phyloP scores from a whole-genome alignment of 805 yeast genomes.

The Candida ovalis region DNA sequence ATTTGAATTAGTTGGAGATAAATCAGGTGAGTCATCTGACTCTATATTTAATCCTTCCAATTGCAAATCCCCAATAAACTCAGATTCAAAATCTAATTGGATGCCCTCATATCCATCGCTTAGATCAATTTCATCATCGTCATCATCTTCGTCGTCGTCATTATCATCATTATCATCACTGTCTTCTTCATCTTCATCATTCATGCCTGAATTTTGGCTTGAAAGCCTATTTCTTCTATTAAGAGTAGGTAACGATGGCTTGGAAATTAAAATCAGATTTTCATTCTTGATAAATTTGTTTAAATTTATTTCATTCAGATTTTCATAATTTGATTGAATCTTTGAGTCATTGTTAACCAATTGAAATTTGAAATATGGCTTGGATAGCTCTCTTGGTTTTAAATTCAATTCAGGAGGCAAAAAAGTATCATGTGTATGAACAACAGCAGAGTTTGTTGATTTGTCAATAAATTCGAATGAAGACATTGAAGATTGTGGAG shows the following conservation, averaged over 20 bases:
- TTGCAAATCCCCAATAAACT: not conserved
- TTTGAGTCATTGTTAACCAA: slow-evolving; percentile 24
- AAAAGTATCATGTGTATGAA: slow-evolving; percentile 9
- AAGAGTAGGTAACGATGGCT: slow-evolving; percentile 23
- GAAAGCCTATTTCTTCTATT: not conserved
- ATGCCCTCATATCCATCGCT: not conserved
- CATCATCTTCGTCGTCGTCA: not conserved
- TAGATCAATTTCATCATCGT: not conserved
- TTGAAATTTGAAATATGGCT: slow-evolving; percentile 23
- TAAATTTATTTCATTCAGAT: slow-evolving; percentile 15
- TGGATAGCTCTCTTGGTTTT: slow-evolving; percentile 21
- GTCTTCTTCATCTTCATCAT: not conserved
- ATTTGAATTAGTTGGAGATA: not conserved
- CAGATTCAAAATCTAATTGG: slow-evolving; percentile 1
- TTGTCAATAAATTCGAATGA: slow-evolving; percentile 21
- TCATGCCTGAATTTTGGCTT: not conserved
- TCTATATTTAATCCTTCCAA: not conserved
- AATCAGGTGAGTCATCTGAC: not conserved
- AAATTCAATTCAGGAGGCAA: slow-evolving; percentile 43
- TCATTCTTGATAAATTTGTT: slow-evolving; percentile 9
- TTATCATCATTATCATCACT: not conserved
- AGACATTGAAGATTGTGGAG: slow-evolving; percentile 28
- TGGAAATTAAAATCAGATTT: slow-evolving; percentile 4
- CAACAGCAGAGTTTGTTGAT: slow-evolving; percentile 15
- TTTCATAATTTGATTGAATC: slow-evolving; percentile 11